phyloP scores from a whole-genome alignment of 2,329 filamentous ascomycete species.

The Hypoxylon sp. region DNA sequence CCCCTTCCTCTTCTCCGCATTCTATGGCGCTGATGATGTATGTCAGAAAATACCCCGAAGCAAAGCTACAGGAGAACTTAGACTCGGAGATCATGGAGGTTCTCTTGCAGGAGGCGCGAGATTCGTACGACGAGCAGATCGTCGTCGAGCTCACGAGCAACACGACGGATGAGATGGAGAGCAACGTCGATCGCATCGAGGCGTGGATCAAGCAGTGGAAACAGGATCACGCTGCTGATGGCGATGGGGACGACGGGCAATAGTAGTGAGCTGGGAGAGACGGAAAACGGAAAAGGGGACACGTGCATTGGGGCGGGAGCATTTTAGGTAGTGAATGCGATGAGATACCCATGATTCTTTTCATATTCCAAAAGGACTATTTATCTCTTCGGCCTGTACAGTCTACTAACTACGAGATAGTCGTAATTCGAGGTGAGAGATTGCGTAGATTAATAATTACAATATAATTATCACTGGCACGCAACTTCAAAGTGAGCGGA shows the following conservation, averaged over 20 bases:
- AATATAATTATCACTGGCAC: too few species aligned
- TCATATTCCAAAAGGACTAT: neutral
- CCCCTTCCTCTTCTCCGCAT: neutral
- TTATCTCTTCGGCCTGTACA: neutral
- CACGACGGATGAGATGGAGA: slow-evolving; percentile 85
- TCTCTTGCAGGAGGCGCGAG: slow-evolving; percentile 88
- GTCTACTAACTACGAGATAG: neutral
- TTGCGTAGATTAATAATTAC: neutral
- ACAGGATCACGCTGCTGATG: slow-evolving; percentile 67
- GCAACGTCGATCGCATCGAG: slow-evolving; percentile 87
- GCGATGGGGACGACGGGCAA: slow-evolving; percentile 5
- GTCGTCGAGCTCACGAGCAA: slow-evolving; percentile 92
- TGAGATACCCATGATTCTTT: slow-evolving; percentile 31
- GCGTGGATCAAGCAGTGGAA: slow-evolving; percentile 89
- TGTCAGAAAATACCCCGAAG: slow-evolving; percentile 82
- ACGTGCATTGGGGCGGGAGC: neutral
- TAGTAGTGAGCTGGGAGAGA: slow-evolving; percentile 1
- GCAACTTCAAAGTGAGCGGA: neutral
- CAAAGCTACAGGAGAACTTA: slow-evolving; percentile 94
- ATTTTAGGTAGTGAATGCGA: slow-evolving; percentile 26
- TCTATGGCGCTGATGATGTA: neutral
- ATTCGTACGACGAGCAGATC: slow-evolving; percentile 88
- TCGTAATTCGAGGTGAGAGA: neutral
- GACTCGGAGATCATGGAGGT: slow-evolving; percentile 99
- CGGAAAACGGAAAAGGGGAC: neutral